phyloP scores from a whole-genome alignment of 2,329 filamentous ascomycete genomes.

The Diaporthe sp. region DNA sequence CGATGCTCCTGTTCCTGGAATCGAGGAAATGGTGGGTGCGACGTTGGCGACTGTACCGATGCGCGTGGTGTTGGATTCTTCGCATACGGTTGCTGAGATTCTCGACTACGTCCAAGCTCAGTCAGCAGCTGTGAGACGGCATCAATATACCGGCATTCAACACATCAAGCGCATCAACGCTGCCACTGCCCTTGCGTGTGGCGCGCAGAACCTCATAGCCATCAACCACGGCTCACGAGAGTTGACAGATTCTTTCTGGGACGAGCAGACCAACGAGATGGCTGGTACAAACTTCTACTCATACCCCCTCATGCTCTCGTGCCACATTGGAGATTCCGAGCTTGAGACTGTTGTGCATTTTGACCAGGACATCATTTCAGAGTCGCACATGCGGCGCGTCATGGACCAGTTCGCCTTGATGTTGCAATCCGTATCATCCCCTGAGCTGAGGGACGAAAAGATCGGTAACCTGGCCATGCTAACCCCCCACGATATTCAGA shows the following conservation, averaged over 20 bases:
- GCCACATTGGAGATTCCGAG: background rate
- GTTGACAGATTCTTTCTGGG: background rate
- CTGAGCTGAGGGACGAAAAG: background rate
- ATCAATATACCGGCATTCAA: slow-evolving; percentile 73
- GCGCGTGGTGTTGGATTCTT: slow-evolving; percentile 56
- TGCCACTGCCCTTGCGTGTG: slow-evolving; percentile 52
- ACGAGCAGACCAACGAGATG: background rate
- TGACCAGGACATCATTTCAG: background rate
- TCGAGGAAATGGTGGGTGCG: slow-evolving; percentile 22
- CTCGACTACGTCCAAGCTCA: slow-evolving; percentile 67
- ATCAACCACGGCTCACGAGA: slow-evolving; percentile 48
- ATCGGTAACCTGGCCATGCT: background rate
- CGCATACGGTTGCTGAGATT: slow-evolving; percentile 48
- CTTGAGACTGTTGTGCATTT: slow-evolving; percentile 2
- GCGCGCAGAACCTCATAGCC: background rate
- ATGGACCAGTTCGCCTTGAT: background rate
- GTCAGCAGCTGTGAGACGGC: slow-evolving; percentile 67
- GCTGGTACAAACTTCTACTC: slow-evolving; percentile 8
- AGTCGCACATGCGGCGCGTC: background rate
- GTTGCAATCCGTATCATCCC: background rate
- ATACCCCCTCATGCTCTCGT: slow-evolving; percentile 19
- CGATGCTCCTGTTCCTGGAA: slow-evolving; percentile 25
- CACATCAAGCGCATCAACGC: slow-evolving; percentile 67
- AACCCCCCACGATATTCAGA: background rate
- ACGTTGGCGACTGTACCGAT: slow-evolving; percentile 70